A percentile compares a stretch with the other conserved stretches of the same genome.
phyloP scores from a whole-genome alignment of 768 basidiomycete species.

The Leccinum variicolor region DNA sequence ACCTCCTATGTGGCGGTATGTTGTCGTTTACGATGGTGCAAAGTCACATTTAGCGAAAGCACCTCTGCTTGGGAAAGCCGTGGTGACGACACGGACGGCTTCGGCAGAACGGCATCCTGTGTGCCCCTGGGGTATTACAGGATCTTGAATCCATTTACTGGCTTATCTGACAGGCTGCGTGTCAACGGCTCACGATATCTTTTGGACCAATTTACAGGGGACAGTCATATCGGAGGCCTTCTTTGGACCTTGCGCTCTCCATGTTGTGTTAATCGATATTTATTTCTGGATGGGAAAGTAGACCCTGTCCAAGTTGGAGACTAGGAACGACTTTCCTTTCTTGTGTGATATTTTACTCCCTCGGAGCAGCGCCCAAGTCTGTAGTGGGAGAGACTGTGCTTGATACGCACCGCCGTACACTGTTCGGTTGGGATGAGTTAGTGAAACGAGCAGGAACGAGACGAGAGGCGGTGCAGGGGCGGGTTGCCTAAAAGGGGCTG shows the following conservation, averaged over 20 bases:
- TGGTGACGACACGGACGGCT: slow-evolving; percentile 1
- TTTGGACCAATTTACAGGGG: background rate
- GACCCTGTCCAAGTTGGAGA: slow-evolving; percentile 3
- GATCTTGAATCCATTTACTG: background rate
- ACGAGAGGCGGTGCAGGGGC: slow-evolving; percentile 2
- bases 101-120: slow-evolving; percentile 9
- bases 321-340: background rate
- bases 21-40: background rate
- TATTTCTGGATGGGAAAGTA: slow-evolving; percentile 16
- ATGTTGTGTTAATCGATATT: background rate
- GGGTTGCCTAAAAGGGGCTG: slow-evolving; percentile 6
- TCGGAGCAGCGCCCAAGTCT: background rate
- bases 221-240: slow-evolving; percentile 4
- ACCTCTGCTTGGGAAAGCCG: background rate
- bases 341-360: slow-evolving; percentile 3
- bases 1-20: slow-evolving; percentile 7
- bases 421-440: background rate
- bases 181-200: background rate
- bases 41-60: background rate
- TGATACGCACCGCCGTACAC: background rate
- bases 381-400: background rate
- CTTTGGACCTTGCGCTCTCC: background rate
- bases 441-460: background rate
- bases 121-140: background rate
- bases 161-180: background rate